phyloP scores from a whole-genome alignment of 2,329 filamentous ascomycete species.

The Dactylellina sp. region DNA sequence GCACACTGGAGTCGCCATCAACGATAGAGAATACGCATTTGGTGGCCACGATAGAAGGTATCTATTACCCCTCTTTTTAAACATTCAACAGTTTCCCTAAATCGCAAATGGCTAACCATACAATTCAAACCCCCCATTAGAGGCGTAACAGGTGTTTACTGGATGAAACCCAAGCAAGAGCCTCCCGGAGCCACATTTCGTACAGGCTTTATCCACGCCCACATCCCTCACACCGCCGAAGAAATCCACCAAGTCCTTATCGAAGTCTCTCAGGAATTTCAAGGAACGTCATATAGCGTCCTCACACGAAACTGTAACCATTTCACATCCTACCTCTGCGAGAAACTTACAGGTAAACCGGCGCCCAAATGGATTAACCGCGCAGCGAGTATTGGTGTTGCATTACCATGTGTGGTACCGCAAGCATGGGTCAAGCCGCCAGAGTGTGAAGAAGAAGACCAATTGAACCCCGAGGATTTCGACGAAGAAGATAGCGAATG shows the following conservation, averaged over 20 bases:
- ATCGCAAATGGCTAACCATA: not conserved
- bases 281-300: slow-evolving; percentile 81
- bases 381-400: slow-evolving; percentile 83
- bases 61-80: not conserved
- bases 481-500: slow-evolving; percentile 40
- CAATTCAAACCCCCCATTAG: slow-evolving; percentile 10
- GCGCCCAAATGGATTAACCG: slow-evolving; percentile 83
- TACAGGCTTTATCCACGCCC: slow-evolving; percentile 80
- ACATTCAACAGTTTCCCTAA: not conserved
- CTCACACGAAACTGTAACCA: slow-evolving; percentile 89
- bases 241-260: slow-evolving; percentile 79
- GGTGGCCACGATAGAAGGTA: slow-evolving; percentile 78
- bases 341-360: slow-evolving; percentile 76
- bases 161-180: slow-evolving; percentile 77
- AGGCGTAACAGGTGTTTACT: slow-evolving; percentile 82
- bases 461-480: slow-evolving; percentile 53
- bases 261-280: slow-evolving; percentile 77
- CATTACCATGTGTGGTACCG: slow-evolving; percentile 83
- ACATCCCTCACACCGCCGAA: slow-evolving; percentile 75
- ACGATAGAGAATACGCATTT: slow-evolving; percentile 83
- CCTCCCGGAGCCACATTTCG: slow-evolving; percentile 83
- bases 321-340: slow-evolving; percentile 81
- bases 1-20: slow-evolving; percentile 85
- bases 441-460: slow-evolving; percentile 70
- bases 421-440: slow-evolving; percentile 84